Base-by-base conservation (phyloP, 2,329 filamentous ascomycete genomes). In the Periconia digitata region DNA sequence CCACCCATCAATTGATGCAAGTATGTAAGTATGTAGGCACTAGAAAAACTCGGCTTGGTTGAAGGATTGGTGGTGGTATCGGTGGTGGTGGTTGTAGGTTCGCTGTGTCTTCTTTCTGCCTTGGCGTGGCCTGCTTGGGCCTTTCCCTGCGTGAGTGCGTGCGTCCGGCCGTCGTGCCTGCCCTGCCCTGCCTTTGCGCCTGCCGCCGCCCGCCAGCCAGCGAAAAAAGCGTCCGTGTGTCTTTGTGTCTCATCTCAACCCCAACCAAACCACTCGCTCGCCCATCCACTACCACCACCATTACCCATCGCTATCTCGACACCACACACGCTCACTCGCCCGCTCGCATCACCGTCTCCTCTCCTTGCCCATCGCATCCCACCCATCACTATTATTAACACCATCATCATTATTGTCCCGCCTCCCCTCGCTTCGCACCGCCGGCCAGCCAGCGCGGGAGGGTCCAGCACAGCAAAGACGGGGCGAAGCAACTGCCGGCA, bases 201-300 rank as follows among this genome's bases (percentile, higher is more conserved):
- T 32, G 10, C 27, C 27, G n/a, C 27, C 27, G 7, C 27, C 12
- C 8, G 23, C 35, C 36, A 40, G 45, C 45, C n/a, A n/a, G n/a
- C 44, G 42, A 53, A 49, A 47, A 51, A 43, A 41, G 51, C 47
- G 52, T 50, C 48, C 51, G 46, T 43, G 46, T 35, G 50, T 32
- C 27, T 32, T 10, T 6, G 10, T 32, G 27, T 45, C 52, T 50
- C 38, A 24, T 40, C 38, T 40, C 27, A 32, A 13, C 13, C 13
- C 38, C 23, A 2, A 27, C 15, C 29, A 34, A 23, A 7, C 13
- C 38, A 46, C 50, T 22, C 50, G 46, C 58, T 43, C 55, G 44
- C 47, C 12, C 27, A 44, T 50, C 56, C 58, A 55, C 64, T 51
- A 49, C 53, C 58, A 59, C 51, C 54, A 60, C 58, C 47, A 56